phyloP scores from a whole-genome alignment of 169 alveolate species.

The Eimeria praecox region DNA sequence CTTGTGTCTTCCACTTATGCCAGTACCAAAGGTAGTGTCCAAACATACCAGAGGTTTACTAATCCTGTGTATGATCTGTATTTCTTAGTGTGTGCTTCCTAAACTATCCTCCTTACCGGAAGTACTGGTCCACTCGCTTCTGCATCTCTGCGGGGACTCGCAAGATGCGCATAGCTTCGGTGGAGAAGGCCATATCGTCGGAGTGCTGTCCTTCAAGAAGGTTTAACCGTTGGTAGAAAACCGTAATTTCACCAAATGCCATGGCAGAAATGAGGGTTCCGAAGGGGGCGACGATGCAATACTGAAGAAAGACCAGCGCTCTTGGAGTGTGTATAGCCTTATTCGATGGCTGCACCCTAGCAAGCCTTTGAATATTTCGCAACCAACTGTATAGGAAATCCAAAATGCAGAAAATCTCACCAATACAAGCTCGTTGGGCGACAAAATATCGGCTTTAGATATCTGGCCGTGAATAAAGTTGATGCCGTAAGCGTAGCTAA shows the following conservation, averaged over 20 bases:
- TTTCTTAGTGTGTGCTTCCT: not conserved
- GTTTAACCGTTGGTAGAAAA: slow-evolving; percentile 57
- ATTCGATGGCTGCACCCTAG: not conserved
- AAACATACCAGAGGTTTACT: not conserved
- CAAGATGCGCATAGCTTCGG: slow-evolving; percentile 72
- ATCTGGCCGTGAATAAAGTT: slow-evolving; percentile 51
- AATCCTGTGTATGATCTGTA: not conserved
- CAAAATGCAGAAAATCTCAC: not conserved
- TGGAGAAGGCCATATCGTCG: slow-evolving; percentile 62
- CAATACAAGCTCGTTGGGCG: not conserved
- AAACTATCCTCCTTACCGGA: slow-evolving; percentile 29
- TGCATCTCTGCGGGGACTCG: slow-evolving; percentile 74
- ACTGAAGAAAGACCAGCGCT: slow-evolving; percentile 38
- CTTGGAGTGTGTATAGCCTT: not conserved
- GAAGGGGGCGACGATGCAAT: slow-evolving; percentile 75
- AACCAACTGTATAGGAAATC: not conserved
- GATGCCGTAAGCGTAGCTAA: slow-evolving; percentile 65
- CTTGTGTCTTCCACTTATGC: not conserved
- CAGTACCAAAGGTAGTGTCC: not conserved
- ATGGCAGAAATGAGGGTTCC: slow-evolving; percentile 66
- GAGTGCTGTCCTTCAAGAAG: slow-evolving; percentile 69
- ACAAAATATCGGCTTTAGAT: slow-evolving; percentile 22
- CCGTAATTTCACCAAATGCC: slow-evolving; percentile 69
- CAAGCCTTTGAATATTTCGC: not conserved
- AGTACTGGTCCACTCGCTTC: slow-evolving; percentile 57